These are phyloP conservation scores for Gyromitra esculenta DNA, from an alignment of 2,329 filamentous ascomycete genomes.

Conservation along the genomic window DNA sequence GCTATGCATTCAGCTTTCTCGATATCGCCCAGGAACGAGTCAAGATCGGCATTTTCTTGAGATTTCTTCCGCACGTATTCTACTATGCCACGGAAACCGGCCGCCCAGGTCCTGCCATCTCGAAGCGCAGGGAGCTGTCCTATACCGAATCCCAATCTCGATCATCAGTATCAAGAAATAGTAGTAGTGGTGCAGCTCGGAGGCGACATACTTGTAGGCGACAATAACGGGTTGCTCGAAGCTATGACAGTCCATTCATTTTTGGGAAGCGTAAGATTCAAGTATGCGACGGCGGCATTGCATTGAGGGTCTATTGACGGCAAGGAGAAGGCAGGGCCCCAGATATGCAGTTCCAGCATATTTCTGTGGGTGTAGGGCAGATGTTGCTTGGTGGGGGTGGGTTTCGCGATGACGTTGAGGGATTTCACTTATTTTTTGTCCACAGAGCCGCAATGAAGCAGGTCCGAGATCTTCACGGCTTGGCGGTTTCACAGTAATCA, in stretches of 20 bases:
- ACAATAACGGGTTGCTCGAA: slow-evolving; percentile 76
- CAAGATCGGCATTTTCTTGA: slow-evolving; percentile 40
- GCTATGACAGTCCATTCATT: slow-evolving; percentile 76
- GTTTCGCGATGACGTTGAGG: slow-evolving; percentile 25
- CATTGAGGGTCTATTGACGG: slow-evolving; percentile 93
- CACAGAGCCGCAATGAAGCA: slow-evolving; percentile 41
- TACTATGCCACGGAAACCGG: slow-evolving; percentile 71
- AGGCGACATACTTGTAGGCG: slow-evolving; percentile 71
- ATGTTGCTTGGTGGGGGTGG: neutral
- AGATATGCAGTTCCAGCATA: slow-evolving; percentile 81
- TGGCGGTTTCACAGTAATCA: slow-evolving; percentile 26
- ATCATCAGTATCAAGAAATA: slow-evolving; percentile 59
- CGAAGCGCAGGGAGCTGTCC: slow-evolving; percentile 68
- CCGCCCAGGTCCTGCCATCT: slow-evolving; percentile 66
- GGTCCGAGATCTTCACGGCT: slow-evolving; percentile 29
- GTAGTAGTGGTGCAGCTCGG: slow-evolving; percentile 56
- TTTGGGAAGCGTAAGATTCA: slow-evolving; percentile 70
- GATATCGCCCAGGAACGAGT: slow-evolving; percentile 30
- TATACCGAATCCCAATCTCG: slow-evolving; percentile 59
- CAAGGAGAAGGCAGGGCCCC: slow-evolving; percentile 87
- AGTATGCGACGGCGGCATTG: slow-evolving; percentile 81
- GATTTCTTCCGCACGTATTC: slow-evolving; percentile 64
- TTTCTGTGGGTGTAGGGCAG: neutral
- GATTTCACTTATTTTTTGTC: slow-evolving; percentile 23
- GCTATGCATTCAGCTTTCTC: slow-evolving; percentile 53